phyloP scores from a whole-genome alignment of 345 rosid species.

The Microthlaspi erraticum region DNA sequence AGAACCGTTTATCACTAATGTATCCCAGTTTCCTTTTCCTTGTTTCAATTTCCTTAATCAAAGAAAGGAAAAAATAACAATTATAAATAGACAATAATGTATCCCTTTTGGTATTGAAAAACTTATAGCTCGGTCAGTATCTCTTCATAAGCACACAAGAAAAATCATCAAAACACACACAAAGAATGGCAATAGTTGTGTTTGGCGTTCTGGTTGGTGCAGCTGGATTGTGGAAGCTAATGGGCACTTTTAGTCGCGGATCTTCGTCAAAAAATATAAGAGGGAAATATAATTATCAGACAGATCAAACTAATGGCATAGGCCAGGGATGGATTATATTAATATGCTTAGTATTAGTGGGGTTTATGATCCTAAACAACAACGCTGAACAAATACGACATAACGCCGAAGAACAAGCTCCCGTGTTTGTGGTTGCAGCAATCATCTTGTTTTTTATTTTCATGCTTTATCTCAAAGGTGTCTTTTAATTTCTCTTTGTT shows the following conservation, averaged over 20 bases:
- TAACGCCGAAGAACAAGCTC: conserved; percentile 6
- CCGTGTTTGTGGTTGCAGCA: conserved; percentile 3
- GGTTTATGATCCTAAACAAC: neutral
- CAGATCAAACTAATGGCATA: conserved; percentile 5
- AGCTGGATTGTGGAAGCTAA: conserved; percentile 25
- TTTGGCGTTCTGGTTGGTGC: conserved; percentile 12
- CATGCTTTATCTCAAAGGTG: conserved; percentile 6
- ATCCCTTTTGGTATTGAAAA: neutral
- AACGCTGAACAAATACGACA: neutral
- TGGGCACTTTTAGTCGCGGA: neutral
- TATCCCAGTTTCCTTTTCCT: no score
- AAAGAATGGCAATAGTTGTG: conserved; percentile 2
- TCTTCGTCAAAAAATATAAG: neutral
- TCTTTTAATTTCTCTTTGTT: neutral
- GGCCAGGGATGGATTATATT: conserved; percentile 5
- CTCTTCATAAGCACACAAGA: conserved; percentile 2
- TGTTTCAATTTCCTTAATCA: neutral
- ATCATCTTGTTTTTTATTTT: neutral
- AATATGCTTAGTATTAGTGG: neutral
- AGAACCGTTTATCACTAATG: no score
- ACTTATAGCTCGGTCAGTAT: neutral
- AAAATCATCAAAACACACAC: neutral
- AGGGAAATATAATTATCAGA: neutral
- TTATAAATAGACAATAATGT: no score
- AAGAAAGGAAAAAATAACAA: neutral